phyloP scores from a whole-genome alignment of 23 red algal species.

The Gracilaria caudata region DNA sequence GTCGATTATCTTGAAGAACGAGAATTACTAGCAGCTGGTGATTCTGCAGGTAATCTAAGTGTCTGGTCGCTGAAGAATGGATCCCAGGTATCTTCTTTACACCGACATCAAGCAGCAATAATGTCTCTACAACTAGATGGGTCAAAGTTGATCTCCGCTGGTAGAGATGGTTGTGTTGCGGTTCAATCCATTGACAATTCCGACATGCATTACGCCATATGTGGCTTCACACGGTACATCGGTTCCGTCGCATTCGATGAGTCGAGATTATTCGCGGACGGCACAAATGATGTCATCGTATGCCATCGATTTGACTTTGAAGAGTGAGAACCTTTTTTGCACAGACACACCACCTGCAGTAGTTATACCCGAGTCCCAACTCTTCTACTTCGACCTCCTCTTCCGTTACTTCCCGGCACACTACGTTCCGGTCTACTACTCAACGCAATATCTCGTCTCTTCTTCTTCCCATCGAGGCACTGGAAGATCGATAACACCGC shows the following conservation, averaged over 20 bases:
- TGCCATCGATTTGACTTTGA: conserved; percentile 55
- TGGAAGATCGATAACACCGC: conserved; percentile 62
- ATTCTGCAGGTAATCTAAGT: conserved; percentile 30
- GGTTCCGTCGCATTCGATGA: conserved; percentile 51
- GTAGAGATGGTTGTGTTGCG: conserved; percentile 48
- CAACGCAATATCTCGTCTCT: conserved; percentile 52
- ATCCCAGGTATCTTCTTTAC: conserved; percentile 15
- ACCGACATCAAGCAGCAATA: conserved; percentile 35
- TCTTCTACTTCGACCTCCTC: conserved; percentile 1
- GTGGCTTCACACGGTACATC: conserved; percentile 59
- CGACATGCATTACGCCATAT: conserved; percentile 31
- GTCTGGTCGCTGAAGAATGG: conserved; percentile 57
- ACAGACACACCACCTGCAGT: background rate
- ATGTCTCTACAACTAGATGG: conserved; percentile 57
- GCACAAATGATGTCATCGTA: conserved; percentile 57
- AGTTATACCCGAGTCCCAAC: background rate
- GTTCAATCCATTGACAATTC: conserved; percentile 8
- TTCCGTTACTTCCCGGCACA: conserved; percentile 9
- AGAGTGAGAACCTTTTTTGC: background rate
- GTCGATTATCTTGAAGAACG: conserved; percentile 48
- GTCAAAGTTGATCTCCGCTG: conserved; percentile 35
- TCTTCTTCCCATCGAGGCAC: conserved; percentile 67
- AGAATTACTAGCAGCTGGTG: conserved; percentile 50
- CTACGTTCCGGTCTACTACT: conserved; percentile 44
- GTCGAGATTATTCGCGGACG: conserved; percentile 46